Conservation (phyloP, 805 yeast genomes). For the Candida broadrunensis region DNA sequence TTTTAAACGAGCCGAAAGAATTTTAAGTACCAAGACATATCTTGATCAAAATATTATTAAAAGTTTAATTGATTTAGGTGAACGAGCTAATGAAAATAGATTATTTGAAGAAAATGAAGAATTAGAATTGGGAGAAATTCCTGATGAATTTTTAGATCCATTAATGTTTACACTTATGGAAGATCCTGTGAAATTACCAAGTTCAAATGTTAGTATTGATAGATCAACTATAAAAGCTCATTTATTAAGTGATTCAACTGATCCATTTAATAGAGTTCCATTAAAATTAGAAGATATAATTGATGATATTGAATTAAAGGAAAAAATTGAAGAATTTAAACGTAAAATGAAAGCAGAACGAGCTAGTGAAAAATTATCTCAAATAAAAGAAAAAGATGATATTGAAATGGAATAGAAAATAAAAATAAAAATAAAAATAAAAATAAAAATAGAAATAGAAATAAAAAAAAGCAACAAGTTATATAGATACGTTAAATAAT, state of each 20-base stretch:
- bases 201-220: constrained; percentile 82
- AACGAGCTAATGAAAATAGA: constrained; percentile 60
- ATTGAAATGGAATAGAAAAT: constrained; percentile 16
- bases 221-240: constrained; percentile 91
- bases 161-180: constrained; percentile 94
- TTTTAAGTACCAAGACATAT: constrained; percentile 57
- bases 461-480: too few relatives aligned
- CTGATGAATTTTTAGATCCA: constrained; percentile 96
- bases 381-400: too few relatives aligned
- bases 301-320: constrained; percentile 69
- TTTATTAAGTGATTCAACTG: constrained; percentile 89
- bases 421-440: neutral
- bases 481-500: neutral
- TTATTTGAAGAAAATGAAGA: constrained; percentile 76
- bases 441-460: too few relatives aligned
- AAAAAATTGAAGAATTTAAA: constrained; percentile 59
- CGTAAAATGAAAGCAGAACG: constrained; percentile 33
- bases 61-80: constrained; percentile 53
- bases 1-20: constrained; percentile 68
- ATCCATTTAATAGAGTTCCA: constrained; percentile 95
- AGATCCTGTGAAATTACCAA: constrained; percentile 93
- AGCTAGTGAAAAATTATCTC: too few relatives aligned
- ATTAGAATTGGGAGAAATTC: constrained; percentile 84
- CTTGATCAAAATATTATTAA: constrained; percentile 47
- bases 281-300: constrained; percentile 82